Conservation (phyloP, 2,329 filamentous ascomycete species). For the Paraconiothyrium brasiliense region DNA sequence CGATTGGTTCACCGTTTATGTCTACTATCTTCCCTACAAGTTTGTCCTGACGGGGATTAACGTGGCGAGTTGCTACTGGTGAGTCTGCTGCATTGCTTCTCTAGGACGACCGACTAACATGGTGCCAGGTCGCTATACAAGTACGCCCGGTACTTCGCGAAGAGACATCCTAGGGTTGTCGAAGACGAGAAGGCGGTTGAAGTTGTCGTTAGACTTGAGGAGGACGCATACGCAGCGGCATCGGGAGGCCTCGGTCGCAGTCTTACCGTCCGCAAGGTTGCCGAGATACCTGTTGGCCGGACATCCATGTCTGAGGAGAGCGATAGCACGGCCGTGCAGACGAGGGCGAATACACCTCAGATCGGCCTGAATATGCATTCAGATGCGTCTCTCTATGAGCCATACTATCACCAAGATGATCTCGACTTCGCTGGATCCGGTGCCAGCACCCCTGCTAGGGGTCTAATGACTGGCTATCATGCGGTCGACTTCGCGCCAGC, state of each 20-base stretch:
- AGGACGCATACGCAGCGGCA: constrained; percentile 20
- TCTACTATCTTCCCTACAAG: constrained; percentile 60
- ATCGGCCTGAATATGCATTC: neutral
- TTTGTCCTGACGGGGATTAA: constrained; percentile 57
- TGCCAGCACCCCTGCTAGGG: constrained; percentile 3
- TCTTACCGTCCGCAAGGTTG: constrained; percentile 33
- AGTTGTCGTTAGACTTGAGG: constrained; percentile 38
- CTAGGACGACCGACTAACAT: neutral
- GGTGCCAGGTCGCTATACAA: constrained; percentile 49
- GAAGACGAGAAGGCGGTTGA: constrained; percentile 57
- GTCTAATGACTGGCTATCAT: neutral
- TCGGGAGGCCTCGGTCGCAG: constrained; percentile 30
- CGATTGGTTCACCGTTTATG: constrained; percentile 46
- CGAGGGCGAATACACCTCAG: neutral
- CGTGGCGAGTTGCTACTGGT: constrained; percentile 46
- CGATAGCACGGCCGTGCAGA: neutral
- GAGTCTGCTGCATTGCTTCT: constrained; percentile 24
- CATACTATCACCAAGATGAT: neutral
- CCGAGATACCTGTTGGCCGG: neutral
- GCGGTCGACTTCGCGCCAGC: neutral
- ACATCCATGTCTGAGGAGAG: neutral
- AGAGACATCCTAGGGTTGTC: constrained; percentile 58
- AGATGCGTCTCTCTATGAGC: neutral
- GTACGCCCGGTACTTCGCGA: constrained; percentile 59
- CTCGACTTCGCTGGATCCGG: neutral